Evolutionary conservation across 1,139 yeast species (phyloP).

Genomic region (Taphrina sp.): DNA sequence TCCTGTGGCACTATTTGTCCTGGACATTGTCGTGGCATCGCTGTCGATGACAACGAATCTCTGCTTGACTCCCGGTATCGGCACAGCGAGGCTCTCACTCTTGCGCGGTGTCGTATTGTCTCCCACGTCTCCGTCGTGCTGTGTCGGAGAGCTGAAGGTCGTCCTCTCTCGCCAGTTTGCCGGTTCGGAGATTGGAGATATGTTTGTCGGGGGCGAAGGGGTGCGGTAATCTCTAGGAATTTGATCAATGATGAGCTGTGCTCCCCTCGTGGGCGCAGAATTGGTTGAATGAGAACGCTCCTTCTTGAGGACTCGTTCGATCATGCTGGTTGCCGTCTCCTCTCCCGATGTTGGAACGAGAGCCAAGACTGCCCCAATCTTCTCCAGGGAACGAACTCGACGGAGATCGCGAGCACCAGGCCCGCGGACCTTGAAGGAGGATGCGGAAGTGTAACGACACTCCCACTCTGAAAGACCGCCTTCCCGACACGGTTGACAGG

Average conservation of each 20-base stretch:
- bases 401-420: conserved; percentile 20
- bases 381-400: conserved; percentile 5
- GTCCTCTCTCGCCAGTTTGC: neutral
- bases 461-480: conserved; percentile 24
- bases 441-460: conserved; percentile 30
- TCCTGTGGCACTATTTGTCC: neutral
- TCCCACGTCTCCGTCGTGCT: neutral
- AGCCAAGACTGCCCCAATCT: neutral
- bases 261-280: neutral
- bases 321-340: neutral
- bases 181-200: conserved; percentile 22
- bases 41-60: neutral
- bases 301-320: neutral
- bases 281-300: conserved; percentile 19
- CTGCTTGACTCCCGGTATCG: conserved; percentile 20
- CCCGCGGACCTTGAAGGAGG: conserved; percentile 31
- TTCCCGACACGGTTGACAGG: conserved; percentile 28
- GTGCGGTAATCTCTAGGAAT: conserved; percentile 22
- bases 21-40: neutral
- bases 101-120: conserved; percentile 10
- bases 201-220: conserved; percentile 22
- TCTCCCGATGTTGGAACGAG: conserved; percentile 1
- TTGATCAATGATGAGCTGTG: conserved; percentile 8
- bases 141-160: neutral
- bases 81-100: conserved; percentile 9